Conservation (phyloP, 2,329 filamentous ascomycete genomes). For the Ascochyta clinopodiicola region DNA sequence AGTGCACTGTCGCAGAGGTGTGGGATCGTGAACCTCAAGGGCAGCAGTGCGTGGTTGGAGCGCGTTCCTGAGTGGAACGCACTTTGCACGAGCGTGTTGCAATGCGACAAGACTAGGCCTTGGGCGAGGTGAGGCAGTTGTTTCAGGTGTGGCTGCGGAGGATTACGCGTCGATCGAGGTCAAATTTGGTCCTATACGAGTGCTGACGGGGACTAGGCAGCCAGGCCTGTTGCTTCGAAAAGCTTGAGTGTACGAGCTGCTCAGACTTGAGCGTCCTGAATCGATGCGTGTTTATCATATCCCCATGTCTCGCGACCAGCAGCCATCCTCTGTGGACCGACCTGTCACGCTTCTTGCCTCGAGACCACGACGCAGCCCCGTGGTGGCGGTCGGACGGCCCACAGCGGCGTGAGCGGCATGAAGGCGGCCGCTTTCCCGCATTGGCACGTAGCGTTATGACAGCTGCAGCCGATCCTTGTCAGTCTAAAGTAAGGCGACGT, state of each 20-base stretch:
- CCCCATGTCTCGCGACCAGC: neutral
- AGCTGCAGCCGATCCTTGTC: conserved; percentile 17
- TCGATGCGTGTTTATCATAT: too few relatives aligned
- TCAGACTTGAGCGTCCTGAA: neutral
- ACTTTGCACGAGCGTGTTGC: conserved; percentile 2
- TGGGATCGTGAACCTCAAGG: neutral
- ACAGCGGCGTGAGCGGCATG: conserved; percentile 15
- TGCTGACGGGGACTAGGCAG: conserved; percentile 8
- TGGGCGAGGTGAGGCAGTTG: conserved; percentile 2
- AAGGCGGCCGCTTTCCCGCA: conserved; percentile 19
- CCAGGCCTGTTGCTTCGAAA: neutral
- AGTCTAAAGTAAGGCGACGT: conserved; percentile 11
- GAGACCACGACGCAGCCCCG: conserved; percentile 4
- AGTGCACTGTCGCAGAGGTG: neutral
- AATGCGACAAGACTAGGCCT: conserved; percentile 5
- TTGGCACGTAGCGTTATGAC: conserved; percentile 10
- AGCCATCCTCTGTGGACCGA: neutral
- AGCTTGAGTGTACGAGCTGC: neutral
- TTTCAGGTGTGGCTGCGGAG: conserved; percentile 14
- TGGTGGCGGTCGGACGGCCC: conserved; percentile 9
- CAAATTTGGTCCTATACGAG: conserved; percentile 21
- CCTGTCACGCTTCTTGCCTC: neutral
- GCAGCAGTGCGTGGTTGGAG: neutral
- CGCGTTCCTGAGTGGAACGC: neutral
- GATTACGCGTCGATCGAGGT: conserved; percentile 15